phyloP scores from a whole-genome alignment of 176 grass and related monocot genomes.

The Ensete ventricosum region DNA sequence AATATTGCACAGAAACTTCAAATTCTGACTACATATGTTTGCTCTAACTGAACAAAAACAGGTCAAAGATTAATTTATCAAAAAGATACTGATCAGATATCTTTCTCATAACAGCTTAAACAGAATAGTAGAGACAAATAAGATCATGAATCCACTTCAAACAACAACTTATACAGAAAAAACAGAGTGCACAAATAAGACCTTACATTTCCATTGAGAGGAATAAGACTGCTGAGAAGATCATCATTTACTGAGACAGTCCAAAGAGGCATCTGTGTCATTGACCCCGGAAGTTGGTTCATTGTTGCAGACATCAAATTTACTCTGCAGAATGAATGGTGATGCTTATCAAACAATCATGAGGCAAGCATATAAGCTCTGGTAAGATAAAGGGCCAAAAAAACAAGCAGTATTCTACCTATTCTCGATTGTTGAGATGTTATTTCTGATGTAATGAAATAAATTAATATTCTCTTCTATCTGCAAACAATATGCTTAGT shows the following conservation, averaged over 20 bases:
- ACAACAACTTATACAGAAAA: not conserved
- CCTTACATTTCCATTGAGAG: not conserved
- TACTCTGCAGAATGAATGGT: not conserved
- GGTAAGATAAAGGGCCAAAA: not conserved
- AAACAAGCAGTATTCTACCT: not conserved
- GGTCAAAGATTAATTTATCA: not conserved
- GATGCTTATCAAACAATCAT: not conserved
- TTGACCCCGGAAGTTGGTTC: not conserved
- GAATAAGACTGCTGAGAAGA: not conserved
- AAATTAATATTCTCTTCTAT: constrained; percentile 1
- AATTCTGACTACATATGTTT: too few relatives aligned
- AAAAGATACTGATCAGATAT: too few relatives aligned
- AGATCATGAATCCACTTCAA: not conserved
- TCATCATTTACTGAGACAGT: not conserved
- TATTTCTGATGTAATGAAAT: constrained; percentile 9
- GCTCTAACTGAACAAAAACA: not conserved
- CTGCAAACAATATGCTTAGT: not conserved
- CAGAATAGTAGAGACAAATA: not conserved
- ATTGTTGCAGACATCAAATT: not conserved
- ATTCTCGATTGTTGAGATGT: not conserved
- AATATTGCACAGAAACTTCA: too few relatives aligned
- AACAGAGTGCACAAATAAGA: not conserved
- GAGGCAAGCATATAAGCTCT: not conserved
- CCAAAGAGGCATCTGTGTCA: not conserved
- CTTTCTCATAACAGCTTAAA: too few relatives aligned